Evolutionary conservation across 140 eudicot genomes (phyloP), one percentile per base, ranked within the genome.

Genomic region (Anethum foeniculum): DNA sequence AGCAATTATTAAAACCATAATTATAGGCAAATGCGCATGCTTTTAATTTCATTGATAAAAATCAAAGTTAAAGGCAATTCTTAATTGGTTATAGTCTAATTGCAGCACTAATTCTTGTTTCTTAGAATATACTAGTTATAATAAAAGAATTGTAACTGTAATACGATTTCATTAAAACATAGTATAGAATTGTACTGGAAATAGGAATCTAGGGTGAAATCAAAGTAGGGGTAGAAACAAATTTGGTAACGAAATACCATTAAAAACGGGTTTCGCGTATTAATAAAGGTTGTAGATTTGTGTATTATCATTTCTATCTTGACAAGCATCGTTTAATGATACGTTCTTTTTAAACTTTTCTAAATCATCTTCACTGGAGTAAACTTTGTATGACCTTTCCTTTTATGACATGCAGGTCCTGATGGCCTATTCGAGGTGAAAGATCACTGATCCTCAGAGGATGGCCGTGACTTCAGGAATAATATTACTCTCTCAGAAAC

Each of bases 391-490:
- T 75, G 47, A 21, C 30, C 9, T 52, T 21, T 27, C 38, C 38
- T 28, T 58, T 51, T 30, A 43, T 76, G 56, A 25, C 30, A 65
- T 85, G 84, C 93, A 89, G 97, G 94, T 81, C 97, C 97, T 28
- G 98, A 93, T 87, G 97, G 97, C 34, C 90, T 89, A 41, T 93
- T 93, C 85, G 98, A 91, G 87, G 67, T 25, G 39, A 93, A 91
- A 81, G 85, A 89, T 80, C 91, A 88, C 58, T 71, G 15, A 71
- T 71, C 76, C 48, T 34, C 27, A 19, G 13, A 8, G 46, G 46
- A 69, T 60, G 68, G 68, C n/a, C 4, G 32, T 60, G 8, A 60
- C 68, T 23, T 60, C 15, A 7, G 34, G 34, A 60, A 60, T 60
- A n/a, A 56, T 56, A 56, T 56, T 5, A n/a, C n/a, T n/a, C n/a